Base-by-base conservation (phyloP, 1,284 basidiomycete species). In the Austroboletus novae-zelandiae region DNA sequence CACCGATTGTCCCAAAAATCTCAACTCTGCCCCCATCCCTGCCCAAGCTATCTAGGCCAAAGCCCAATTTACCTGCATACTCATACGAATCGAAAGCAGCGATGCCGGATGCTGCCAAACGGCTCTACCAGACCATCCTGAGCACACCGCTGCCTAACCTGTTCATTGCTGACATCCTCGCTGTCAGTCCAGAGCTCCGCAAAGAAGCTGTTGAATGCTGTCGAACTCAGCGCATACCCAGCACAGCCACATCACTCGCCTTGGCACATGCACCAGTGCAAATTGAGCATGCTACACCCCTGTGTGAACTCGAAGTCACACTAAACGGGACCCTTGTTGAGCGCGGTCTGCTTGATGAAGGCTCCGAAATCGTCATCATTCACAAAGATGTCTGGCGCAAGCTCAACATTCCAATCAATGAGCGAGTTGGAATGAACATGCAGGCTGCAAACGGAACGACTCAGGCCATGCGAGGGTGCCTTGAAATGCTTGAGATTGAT, bases 361-460 rank as follows among this genome's bases (percentile, higher is more conserved):
- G 51, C 9, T 57, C 48, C 0, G 48, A 56, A 9, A 53, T 56
- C 1, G 37, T 56, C 1, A 20, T 57, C 0, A 48, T 53, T 9
- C 9, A 20, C 1, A 34, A 52, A 15, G 51, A 57, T 14, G 13
- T 49, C 0, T 52, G 49, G 50, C 0, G 8, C 1, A 13, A 36
- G 1, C 15, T 31, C 5, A 1, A n/a, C 13, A 1, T 23, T 1
- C 34, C 27, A 1, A 18, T 50, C 34, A 49, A 42, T 5, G 14
- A 46, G 2, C 15, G 10, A 1, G n/a, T 39, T 4, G 17, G 27
- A 1, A 53, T 56, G 36, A 40, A 9, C 0, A 65, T 66, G 57
- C 55, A 65, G 20, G 59, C 53, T 1, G 57, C 61, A 1, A 62
- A 64, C 41, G 39, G 51, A 7, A 37, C 37, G 0, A 47, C 17